Conservation (phyloP, 768 basidiomycete genomes). For the Tephrocybe sp. region DNA sequence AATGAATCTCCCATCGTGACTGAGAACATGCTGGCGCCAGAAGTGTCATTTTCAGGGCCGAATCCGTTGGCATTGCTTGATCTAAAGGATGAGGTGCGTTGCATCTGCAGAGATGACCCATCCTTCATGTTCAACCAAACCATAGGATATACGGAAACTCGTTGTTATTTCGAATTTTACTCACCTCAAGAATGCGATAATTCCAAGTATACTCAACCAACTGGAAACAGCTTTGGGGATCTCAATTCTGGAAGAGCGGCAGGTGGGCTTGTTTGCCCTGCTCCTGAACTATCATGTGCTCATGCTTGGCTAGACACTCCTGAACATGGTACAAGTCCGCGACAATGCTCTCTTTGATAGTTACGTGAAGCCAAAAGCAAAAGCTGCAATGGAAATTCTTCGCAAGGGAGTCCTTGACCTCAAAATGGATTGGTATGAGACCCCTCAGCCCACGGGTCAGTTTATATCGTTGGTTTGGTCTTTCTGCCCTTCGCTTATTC, state of each 20-base stretch:
- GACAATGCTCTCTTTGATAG: constrained; percentile 90
- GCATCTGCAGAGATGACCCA: neutral
- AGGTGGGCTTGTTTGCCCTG: constrained; percentile 39
- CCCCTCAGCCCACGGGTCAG: constrained; percentile 82
- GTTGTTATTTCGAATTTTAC: constrained; percentile 89
- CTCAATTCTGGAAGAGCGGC: constrained; percentile 70
- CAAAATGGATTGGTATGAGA: constrained; percentile 92
- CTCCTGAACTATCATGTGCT: neutral
- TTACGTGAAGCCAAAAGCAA: constrained; percentile 82
- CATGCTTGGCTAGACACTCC: constrained; percentile 51
- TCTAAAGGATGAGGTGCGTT: constrained; percentile 59
- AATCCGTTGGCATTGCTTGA: constrained; percentile 61
- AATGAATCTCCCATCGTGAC: constrained; percentile 57
- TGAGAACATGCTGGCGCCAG: constrained; percentile 33
- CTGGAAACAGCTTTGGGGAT: constrained; percentile 76
- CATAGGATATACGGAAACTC: constrained; percentile 81
- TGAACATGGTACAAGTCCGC: constrained; percentile 77
- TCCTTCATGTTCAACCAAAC: neutral
- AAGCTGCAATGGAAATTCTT: constrained; percentile 63
- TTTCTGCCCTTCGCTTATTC: neutral
- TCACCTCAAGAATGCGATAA: constrained; percentile 64
- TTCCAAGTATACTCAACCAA: constrained; percentile 80
- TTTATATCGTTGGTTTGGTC: constrained; percentile 30
- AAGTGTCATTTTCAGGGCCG: constrained; percentile 33
- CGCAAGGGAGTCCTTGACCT: constrained; percentile 77